Base-by-base conservation (phyloP, 2,329 filamentous ascomycete species). In the Aspergillus flavus region DNA sequence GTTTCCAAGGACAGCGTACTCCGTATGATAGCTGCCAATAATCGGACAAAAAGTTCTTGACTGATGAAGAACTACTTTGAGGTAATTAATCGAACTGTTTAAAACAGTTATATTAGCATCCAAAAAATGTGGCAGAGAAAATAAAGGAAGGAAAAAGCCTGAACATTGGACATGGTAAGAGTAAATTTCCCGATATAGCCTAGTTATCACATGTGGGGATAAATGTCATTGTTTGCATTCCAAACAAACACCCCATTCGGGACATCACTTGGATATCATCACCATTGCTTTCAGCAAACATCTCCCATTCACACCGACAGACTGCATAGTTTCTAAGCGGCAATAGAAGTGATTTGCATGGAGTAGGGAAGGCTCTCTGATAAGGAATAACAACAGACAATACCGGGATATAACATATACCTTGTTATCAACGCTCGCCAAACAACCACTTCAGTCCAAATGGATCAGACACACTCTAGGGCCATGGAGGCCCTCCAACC, bases 401-500 rank as follows among this genome's bases (percentile, higher is more conserved):
- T 21, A 32, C 48, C 19, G 9, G 12, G 16, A 12, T 10, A 6
- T 50, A 50, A 30, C 23, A 30, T 6, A 19, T 50, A 30, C 2
- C 46, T 10, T 30, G 26, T 19, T 14, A 50, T n/a, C n/a, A 23
- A 28, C 46, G 21, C 57, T 50, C 21, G 43, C 26, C 58, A 52
- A 52, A 19, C 10, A 30, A 50, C 54, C 34, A 43, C 26, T 48
- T 48, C 43, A 39, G 21, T 11, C 34, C n/a, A 6, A 46, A 83
- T 83, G 81, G 80, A 83, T 62, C 80, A 81, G 65, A 73, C 76
- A 67, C 81, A 83, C 67, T 73, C 82, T 57, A 84, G 84, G 69
- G 82, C 81, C 41, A 80, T 89, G 68, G 87, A 88, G 69, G 87
- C 82, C 60, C 82, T 85, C 12, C 83, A 97, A 84, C 93, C 94